Base-by-base conservation (phyloP, 164 flowering plant species). In the Cinnamomum micranthum region DNA sequence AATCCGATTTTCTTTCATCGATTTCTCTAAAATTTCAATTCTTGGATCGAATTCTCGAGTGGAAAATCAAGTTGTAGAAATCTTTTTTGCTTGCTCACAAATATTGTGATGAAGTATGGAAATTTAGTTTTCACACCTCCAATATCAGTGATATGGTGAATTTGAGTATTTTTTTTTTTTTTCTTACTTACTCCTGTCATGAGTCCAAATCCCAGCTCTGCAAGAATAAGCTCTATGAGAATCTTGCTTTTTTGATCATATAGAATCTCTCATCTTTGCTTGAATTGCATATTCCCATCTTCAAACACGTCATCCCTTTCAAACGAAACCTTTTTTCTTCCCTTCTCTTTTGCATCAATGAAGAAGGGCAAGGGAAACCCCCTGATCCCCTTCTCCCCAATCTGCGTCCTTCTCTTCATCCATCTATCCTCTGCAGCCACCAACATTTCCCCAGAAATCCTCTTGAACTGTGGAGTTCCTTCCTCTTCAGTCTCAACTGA, bases 401-500 rank as follows among this genome's bases (percentile, higher is more conserved):
- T 52, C 20, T 71, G 41, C 51, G 65, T 22, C 33, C 1, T 65
- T n/a, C n/a, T 51, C 64, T 70, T 63, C 63, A 14, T 41, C 59
- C 50, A 63, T 22, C 14, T 51, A 11, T 52, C 63, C 20, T 70
- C 50, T 41, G 69, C 69, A 7, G 55, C 72, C 7, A 62, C 73
- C 35, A 50, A 20, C 27, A 74, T 69, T 65, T 10, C 69, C 6
- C 51, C 71, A 24, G 13, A 35, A 27, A 70, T 76, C 74, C 78
- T 76, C 64, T 13, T 70, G 17, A 23, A 71, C 64, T 65, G 78
- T 65, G 78, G 78, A 1, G 41, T 68, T 0, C 6, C 1, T 19
- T 47, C 65, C 12, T 55, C 60, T 55, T 14, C 15, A 3, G 25
- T 25, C 13, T 17, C 17, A 27, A 0, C 13, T 1, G 78, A 51